These are phyloP conservation scores for Bipolaris cookei DNA, from an alignment of 2,329 filamentous ascomycete species.

Conservation along the genomic window DNA sequence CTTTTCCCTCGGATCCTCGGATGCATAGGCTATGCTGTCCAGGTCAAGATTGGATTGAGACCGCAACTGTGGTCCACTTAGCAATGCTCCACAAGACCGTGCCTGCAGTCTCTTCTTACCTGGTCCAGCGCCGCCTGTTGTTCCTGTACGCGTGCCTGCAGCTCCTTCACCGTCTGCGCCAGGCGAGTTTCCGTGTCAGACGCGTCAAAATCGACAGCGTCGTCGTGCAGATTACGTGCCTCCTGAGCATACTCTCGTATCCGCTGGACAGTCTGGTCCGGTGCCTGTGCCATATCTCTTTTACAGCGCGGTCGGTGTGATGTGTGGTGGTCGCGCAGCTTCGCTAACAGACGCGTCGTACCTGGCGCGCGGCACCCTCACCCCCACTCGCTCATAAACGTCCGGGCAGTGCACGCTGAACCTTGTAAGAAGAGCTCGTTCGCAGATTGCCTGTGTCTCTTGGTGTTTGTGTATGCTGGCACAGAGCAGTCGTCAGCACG, in stretches of 20 bases:
- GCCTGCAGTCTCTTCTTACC: constrained; percentile 39
- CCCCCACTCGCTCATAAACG: constrained; percentile 4
- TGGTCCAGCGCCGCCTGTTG: constrained; percentile 57
- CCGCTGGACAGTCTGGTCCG: constrained; percentile 23
- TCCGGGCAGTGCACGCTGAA: not conserved
- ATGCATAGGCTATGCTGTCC: constrained; percentile 40
- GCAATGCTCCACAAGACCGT: not conserved
- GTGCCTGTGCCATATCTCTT: constrained; percentile 32
- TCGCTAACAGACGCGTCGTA: constrained; percentile 10
- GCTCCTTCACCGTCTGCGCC: constrained; percentile 70
- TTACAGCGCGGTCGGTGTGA: not conserved
- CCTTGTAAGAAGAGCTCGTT: not conserved
- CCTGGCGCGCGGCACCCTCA: constrained; percentile 6
- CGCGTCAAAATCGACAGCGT: constrained; percentile 47
- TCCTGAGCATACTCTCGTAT: constrained; percentile 41
- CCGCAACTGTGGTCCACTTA: constrained; percentile 54
- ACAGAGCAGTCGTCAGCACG: constrained; percentile 14
- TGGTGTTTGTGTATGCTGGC: not conserved
- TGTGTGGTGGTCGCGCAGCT: constrained; percentile 4
- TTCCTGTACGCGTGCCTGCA: constrained; percentile 61
- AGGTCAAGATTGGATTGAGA: constrained; percentile 34
- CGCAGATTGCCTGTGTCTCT: not conserved
- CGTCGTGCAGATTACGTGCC: constrained; percentile 30
- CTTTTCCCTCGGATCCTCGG: constrained; percentile 43
- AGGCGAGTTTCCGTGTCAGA: constrained; percentile 61